Percentiles rank a stretch among this genome's conserved stretches.
Conservation (phyloP, 345 rosid genomes). For the Gossypium herbaceum region DNA sequence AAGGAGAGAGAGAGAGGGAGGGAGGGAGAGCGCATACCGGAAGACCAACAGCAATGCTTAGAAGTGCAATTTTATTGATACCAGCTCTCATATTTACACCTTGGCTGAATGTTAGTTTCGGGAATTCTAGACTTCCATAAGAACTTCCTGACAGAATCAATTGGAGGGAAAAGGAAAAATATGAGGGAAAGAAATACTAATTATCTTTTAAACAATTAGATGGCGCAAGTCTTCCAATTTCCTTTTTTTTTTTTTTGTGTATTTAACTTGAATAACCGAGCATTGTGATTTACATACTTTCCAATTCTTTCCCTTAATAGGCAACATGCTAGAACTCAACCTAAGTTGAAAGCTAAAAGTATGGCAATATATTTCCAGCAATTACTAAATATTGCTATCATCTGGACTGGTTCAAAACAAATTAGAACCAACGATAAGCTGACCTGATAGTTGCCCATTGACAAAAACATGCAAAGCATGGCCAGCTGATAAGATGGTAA, state of each 20-base stretch:
- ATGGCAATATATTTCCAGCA: not conserved
- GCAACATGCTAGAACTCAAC: not conserved
- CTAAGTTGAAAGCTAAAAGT: not conserved
- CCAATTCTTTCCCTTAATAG: not conserved
- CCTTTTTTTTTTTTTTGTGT: no score
- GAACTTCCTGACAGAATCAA: conserved; percentile 56
- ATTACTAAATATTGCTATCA: not conserved
- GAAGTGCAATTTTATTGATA: conserved; percentile 68
- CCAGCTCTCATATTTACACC: conserved; percentile 86
- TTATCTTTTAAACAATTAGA: not conserved
- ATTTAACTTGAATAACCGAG: not conserved
- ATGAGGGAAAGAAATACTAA: not conserved
- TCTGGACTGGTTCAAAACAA: not conserved
- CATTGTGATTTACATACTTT: not conserved
- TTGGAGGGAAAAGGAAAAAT: not conserved
- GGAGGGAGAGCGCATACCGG: conserved; percentile 54
- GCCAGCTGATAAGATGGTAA: conserved; percentile 79
- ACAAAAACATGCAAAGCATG: conserved; percentile 89
- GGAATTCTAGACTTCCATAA: conserved; percentile 87
- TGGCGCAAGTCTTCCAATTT: not conserved
- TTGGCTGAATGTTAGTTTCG: conserved; percentile 65
- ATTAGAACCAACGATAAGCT: conserved; percentile 27
- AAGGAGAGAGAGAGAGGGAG: not conserved
- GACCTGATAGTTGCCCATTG: conserved; percentile 80
- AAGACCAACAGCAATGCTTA: conserved; percentile 97